Evolutionary conservation across 768 basidiomycete species (phyloP).

Genomic region (Boletus barrowsii): DNA sequence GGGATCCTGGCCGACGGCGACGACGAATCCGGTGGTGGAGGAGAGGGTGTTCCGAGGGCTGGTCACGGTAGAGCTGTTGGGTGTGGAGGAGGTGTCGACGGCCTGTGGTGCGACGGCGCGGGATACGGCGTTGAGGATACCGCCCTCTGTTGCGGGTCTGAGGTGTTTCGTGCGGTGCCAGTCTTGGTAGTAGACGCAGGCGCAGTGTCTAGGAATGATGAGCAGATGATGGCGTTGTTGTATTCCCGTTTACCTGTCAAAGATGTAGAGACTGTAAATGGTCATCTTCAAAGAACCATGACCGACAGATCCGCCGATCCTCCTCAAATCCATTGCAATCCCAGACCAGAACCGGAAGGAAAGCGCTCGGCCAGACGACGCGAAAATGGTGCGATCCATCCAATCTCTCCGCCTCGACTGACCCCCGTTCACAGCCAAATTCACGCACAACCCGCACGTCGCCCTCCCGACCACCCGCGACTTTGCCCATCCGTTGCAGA

Average conservation of each 20-base stretch:
- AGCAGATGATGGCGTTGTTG: too few relatives aligned
- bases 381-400: conserved; percentile 57
- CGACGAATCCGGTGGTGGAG: conserved; percentile 62
- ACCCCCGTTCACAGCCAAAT: conserved; percentile 48
- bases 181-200: conserved; percentile 92
- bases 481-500: conserved; percentile 43
- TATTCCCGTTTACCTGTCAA: conserved; percentile 57
- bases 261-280: conserved; percentile 91
- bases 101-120: conserved; percentile 50
- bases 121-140: conserved; percentile 77
- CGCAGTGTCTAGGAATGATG: conserved; percentile 65
- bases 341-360: conserved; percentile 59
- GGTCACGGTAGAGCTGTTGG: conserved; percentile 40
- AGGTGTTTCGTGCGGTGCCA: conserved; percentile 82
- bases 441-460: conserved; percentile 71
- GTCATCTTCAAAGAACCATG: conserved; percentile 46
- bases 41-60: conserved; percentile 68
- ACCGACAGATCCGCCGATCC: too few relatives aligned
- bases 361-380: conserved; percentile 75
- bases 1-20: conserved; percentile 54
- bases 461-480: conserved; percentile 59
- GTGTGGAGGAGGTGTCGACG: conserved; percentile 29
- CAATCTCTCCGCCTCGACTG: not conserved
- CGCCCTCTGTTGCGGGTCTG: conserved; percentile 68
- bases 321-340: too few relatives aligned